Evolutionary conservation across 1,139 yeast genomes (phyloP), one percentile per base, ranked within the genome.

Genomic region (Debaryomycetaceae sp.): DNA sequence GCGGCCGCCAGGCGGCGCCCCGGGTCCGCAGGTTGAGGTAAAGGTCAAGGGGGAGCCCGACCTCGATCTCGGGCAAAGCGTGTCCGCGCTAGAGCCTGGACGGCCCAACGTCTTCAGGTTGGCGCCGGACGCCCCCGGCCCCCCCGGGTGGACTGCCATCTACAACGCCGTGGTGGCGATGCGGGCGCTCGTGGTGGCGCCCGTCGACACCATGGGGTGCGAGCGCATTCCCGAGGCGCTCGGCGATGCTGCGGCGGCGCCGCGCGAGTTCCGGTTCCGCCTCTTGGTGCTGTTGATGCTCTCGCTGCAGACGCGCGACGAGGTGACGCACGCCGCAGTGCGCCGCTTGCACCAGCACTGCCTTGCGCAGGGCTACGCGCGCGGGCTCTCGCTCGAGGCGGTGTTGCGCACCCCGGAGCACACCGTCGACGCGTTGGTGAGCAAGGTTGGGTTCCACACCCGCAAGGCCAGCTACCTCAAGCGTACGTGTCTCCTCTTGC

Each of bases 221-320:
- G 91, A 83, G 29, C 62, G 79, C 30, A 70, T 86, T 30, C 91
- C 95, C 0, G 63, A 67, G 25, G 51, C 69, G 18, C 56, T 67
- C 25, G 53, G 51, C 14, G 62, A 64, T 1, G 47, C 49, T 8
- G 42, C 65, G 10, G 28, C 34, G 0, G 47, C 59, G 29, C 76
- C 78, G 0, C 43, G 55, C 40, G 49, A 59, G 16, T 78, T 70
- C 45, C 62, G 96, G 30, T 82, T 80, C 49, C 96, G 88, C 53
- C 62, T 85, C 23, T 61, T 89, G 27, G 65, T 86, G 0, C 78
- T 95, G 3, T 65, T 89, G 33, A 84, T 89, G 91, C 71, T 91
- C 20, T 84, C 95, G 10, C 75, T 96, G 0, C 97, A 89, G 46
- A 91, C 97, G 1, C 86, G 83, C 48, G 98, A 91, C 53, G 95